Base-by-base conservation (phyloP, 2,329 filamentous ascomycete species). In the Colletotrichum coccodes region DNA sequence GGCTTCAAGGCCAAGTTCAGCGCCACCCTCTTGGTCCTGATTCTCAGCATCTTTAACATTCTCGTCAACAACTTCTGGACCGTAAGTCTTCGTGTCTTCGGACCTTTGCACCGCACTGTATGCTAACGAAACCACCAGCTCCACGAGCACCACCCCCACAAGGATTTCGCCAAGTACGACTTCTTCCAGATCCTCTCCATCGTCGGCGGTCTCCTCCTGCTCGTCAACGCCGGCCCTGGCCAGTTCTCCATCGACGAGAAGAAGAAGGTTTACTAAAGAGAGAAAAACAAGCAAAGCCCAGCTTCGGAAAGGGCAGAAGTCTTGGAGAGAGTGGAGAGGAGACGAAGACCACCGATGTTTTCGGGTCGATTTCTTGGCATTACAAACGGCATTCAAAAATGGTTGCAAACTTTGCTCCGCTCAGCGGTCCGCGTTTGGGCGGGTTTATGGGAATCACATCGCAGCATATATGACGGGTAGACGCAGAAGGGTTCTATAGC, bases 51-150 rank as follows among this genome's bases (percentile, higher is more conserved):
- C 72, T 99, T 99, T 87, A 99, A 99, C 82, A 82, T 99, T 52
- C 82, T 98, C 72, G 96, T 98, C 76, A 99, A 99, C 90, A 99
- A 98, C 89, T 99, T 98, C 87, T 99, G 96, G 96, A 98, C 95
- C 79, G 95, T 97, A 87, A 86, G 94, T 86, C 69, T 71, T 26
- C 9, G 18, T n/a, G 16, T 16, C 18, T 36, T 49, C 53, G n/a
- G 62, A 30, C 16, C 52, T 36, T 56, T 18, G 30, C 32, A 4
- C 44, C 11, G 8, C 18, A 1, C 18, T 14, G 9, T 21, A 23
- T 49, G 44, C 62, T 71, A 52, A 67, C 32, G 3, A 4, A 3
- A 34, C 28, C 23, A 0, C n/a, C 73, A 97, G 93, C 94, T 99
- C 74, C 95, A 98, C 85, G 92, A 95, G 74, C 93, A 97, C 85